These are phyloP conservation scores for Solanum gandarillasii DNA, from an alignment of 257 asterid genomes.

Conservation along the genomic window DNA sequence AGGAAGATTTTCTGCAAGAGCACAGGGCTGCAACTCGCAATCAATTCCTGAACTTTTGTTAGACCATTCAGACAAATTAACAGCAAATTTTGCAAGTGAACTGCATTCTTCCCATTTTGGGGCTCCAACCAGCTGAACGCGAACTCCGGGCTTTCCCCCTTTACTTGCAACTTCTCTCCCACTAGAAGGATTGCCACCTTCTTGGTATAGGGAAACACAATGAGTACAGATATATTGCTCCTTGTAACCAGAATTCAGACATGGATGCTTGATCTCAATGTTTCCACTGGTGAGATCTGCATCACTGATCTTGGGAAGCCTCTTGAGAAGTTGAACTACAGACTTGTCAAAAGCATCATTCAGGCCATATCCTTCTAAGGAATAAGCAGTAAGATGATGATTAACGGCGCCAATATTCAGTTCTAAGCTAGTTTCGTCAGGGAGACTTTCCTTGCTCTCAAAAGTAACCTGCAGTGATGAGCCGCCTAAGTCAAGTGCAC, in stretches of 20 bases:
- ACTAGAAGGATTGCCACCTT: conserved; percentile 38
- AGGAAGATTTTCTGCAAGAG: conserved; percentile 58
- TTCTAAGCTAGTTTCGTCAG: conserved; percentile 53
- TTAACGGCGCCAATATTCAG: conserved; percentile 69
- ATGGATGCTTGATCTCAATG: conserved; percentile 72
- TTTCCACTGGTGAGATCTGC: conserved; percentile 49
- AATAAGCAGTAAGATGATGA: conserved; percentile 83
- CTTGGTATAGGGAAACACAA: conserved; percentile 39
- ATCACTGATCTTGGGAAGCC: conserved; percentile 39
- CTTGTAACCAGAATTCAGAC: conserved; percentile 78
- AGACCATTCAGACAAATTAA: conserved; percentile 84
- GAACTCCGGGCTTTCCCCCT: conserved; percentile 41
- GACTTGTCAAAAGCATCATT: conserved; percentile 97
- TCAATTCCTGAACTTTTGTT: conserved; percentile 44
- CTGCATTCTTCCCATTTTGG: conserved; percentile 92
- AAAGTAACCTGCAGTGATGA: conserved; percentile 93
- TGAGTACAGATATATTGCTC: conserved; percentile 56
- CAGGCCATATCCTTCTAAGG: conserved; percentile 86
- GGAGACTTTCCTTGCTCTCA: conserved; percentile 39
- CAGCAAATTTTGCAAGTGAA: conserved; percentile 62
- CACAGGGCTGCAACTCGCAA: conserved; percentile 84
- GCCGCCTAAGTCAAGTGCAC: conserved; percentile 98
- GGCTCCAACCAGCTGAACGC: conserved; percentile 55
- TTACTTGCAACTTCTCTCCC: conserved; percentile 28
- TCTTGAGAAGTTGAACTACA: conserved; percentile 57